Evolutionary conservation across 2,329 filamentous ascomycete genomes (phyloP).

Genomic region (Talaromyces pinophilus): DNA sequence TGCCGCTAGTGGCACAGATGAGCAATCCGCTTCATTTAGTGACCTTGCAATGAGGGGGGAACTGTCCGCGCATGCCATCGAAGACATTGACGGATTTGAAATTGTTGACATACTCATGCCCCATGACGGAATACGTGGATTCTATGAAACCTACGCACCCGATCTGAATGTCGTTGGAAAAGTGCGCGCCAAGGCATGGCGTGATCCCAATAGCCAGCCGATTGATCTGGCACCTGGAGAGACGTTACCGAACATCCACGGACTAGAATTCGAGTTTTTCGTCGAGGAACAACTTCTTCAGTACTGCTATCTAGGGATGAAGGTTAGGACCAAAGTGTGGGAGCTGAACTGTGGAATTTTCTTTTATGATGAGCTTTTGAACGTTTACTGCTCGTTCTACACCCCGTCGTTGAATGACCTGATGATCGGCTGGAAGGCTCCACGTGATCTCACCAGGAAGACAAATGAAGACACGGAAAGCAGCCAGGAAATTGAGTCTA

Average conservation of each 20-base stretch:
- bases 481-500: background rate
- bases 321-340: slow-evolving; percentile 58
- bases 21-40: slow-evolving; percentile 42
- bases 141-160: slow-evolving; percentile 50
- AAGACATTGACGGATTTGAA: slow-evolving; percentile 62
- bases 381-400: slow-evolving; percentile 64
- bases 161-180: slow-evolving; percentile 56
- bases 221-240: slow-evolving; percentile 43
- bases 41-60: slow-evolving; percentile 36
- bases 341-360: slow-evolving; percentile 61
- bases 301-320: slow-evolving; percentile 65
- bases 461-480: slow-evolving; percentile 22
- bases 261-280: slow-evolving; percentile 58
- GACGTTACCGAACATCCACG: slow-evolving; percentile 23
- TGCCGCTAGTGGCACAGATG: slow-evolving; percentile 48
- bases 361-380: slow-evolving; percentile 63
- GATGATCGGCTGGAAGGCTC: slow-evolving; percentile 67
- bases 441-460: slow-evolving; percentile 33
- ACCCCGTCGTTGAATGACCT: slow-evolving; percentile 67
- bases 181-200: slow-evolving; percentile 55
- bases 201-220: slow-evolving; percentile 43
- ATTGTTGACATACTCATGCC: slow-evolving; percentile 57
- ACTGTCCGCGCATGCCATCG: slow-evolving; percentile 46
- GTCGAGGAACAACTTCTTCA: slow-evolving; percentile 64
- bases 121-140: slow-evolving; percentile 45